Evolutionary conservation across 345 rosid species (phyloP).

Genomic region (Nasturtium officinale): DNA sequence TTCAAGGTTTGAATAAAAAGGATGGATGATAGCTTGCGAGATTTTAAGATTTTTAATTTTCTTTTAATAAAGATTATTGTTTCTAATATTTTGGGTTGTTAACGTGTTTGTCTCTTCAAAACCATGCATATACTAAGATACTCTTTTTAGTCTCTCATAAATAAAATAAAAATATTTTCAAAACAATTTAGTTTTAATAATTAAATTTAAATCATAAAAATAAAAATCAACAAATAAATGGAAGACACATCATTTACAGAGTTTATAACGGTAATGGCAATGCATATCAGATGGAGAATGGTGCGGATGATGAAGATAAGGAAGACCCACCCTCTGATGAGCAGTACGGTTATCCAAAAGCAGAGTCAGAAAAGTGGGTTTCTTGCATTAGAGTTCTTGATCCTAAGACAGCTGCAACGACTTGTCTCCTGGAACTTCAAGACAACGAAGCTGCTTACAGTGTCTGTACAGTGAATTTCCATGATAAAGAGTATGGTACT

Average conservation of each 20-base stretch:
- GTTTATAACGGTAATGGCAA: conserved; percentile 70
- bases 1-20: background rate
- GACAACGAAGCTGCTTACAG: conserved; percentile 98
- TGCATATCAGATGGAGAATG: conserved; percentile 56
- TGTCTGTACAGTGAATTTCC: conserved; percentile 87
- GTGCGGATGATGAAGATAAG: conserved; percentile 68
- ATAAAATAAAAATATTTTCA: too few species aligned
- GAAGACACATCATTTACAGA: too few species aligned
- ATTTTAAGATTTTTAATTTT: too few species aligned
- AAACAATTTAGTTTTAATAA: too few species aligned
- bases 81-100: too few species aligned
- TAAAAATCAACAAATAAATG: too few species aligned
- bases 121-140: too few species aligned
- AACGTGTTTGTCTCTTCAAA: too few species aligned
- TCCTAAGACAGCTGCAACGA: conserved; percentile 73
- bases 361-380: conserved; percentile 91
- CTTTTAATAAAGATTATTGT: too few species aligned
- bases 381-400: conserved; percentile 97
- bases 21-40: too few species aligned
- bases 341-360: conserved; percentile 97
- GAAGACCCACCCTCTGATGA: conserved; percentile 89
- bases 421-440: conserved; percentile 96
- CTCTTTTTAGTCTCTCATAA: too few species aligned
- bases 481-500: conserved; percentile 93
- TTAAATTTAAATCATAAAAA: too few species aligned